Percentiles rank a stretch among this genome's conserved stretches.
Conservation (phyloP, 1,284 basidiomycete genomes). For the Erythrobasidium hasegawianum region DNA sequence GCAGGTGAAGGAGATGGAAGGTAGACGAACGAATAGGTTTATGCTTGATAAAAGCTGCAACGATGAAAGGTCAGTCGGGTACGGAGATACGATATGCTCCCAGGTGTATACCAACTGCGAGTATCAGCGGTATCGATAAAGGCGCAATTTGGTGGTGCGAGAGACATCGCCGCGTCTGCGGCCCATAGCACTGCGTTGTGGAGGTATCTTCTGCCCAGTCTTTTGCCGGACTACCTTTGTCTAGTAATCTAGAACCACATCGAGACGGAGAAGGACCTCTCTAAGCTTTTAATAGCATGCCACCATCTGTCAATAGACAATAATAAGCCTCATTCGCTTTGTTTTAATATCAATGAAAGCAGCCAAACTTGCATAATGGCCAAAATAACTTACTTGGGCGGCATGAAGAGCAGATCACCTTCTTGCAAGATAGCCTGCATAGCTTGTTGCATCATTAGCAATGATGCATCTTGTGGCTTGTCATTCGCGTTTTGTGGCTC, state of each 20-base stretch:
- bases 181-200: too few relatives aligned
- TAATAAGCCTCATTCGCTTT: background rate
- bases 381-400: conserved; percentile 65
- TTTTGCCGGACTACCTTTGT: too few relatives aligned
- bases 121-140: too few relatives aligned
- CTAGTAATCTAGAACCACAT: conserved; percentile 44
- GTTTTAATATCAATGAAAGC: too few relatives aligned
- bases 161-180: too few relatives aligned
- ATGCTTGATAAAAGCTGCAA: too few relatives aligned
- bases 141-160: too few relatives aligned
- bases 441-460: conserved; percentile 60
- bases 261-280: conserved; percentile 43
- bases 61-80: too few relatives aligned
- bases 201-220: too few relatives aligned
- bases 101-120: too few relatives aligned
- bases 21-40: background rate
- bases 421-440: conserved; percentile 64
- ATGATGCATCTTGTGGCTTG: background rate
- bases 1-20: background rate
- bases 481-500: background rate
- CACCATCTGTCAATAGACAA: conserved; percentile 45
- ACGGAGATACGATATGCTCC: too few relatives aligned
- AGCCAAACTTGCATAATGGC: too few relatives aligned
- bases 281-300: conserved; percentile 45
- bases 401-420: conserved; percentile 81